Evolutionary conservation across 2,329 filamentous ascomycete genomes (phyloP), one percentile per base, ranked within the genome.

Genomic region (Ilyonectria destructans): DNA sequence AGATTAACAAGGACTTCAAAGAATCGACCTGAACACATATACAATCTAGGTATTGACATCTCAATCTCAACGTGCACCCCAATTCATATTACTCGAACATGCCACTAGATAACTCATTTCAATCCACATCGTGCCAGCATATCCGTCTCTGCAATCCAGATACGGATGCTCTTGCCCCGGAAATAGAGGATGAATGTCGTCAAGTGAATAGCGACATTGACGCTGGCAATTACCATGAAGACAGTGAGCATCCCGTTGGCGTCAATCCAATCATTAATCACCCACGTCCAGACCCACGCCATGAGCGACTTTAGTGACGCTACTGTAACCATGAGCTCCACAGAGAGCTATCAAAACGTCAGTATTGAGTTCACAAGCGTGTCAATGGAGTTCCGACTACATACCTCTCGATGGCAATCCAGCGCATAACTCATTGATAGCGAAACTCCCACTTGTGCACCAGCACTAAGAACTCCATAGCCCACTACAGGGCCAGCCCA

Each of bases 351-450:
- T 21, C 4, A 3, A n/a, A 52, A 6, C 3, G 26, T 67, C 23
- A 58, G 52, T 23, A 54, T n/a, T 15, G 8, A 23, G 2, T 1
- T 6, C 8, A 8, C 5, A 2, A 19, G 43, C 7, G 12, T 19
- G 4, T 45, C 21, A 2, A 33, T 46, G 21, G 19, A 12, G 35
- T 35, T 17, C 17, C 13, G 35, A 37, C 15, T 4, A 56, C 51
- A 37, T 55, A 67, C 64, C 55, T 67, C 65, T 26, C 40, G n/a
- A 7, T 67, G 65, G 29, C 59, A 67, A 31, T 67, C 65, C 13
- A 67, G 37, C 21, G 65, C 65, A 55, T 67, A 67, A 46, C 59
- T 67, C 65, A 67, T 67, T 2, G 65, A 67, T 35, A 67, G 17
- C 2, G 54, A 58, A 15, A 62, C 58, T 17, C 65, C 65, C 12